Evolutionary conservation across 2,329 filamentous ascomycete genomes (phyloP).

Genomic region (Gaeumannomyces tritici): DNA sequence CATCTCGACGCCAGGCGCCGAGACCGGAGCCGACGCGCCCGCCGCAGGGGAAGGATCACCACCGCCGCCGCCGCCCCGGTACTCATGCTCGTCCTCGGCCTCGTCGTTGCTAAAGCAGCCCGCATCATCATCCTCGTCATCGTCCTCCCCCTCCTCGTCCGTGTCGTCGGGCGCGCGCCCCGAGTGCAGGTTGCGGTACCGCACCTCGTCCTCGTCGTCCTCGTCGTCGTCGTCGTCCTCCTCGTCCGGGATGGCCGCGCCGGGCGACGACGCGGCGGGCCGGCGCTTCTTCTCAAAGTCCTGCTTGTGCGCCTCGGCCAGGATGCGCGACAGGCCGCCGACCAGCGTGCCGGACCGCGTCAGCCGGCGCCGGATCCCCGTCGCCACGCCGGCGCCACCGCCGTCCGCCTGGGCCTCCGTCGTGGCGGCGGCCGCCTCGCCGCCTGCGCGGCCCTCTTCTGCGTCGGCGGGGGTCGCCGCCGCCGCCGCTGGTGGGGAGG

Average conservation of each 20-base stretch:
- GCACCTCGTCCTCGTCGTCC: conserved; percentile 9
- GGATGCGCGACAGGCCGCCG: conserved; percentile 35
- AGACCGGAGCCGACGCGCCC: neutral
- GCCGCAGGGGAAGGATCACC: neutral
- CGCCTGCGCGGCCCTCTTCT: conserved; percentile 1
- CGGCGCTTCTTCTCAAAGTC: conserved; percentile 77
- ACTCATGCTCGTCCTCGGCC: neutral
- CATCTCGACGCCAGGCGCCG: neutral
- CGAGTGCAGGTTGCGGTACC: conserved; percentile 1
- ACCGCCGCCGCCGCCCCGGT: neutral
- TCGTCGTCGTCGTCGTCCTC: conserved; percentile 3
- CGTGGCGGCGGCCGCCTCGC: neutral
- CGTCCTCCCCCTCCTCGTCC: neutral
- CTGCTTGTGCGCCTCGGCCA: conserved; percentile 77
- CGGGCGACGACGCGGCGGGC: conserved; percentile 12
- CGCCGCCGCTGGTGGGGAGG: neutral
- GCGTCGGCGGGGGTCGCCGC: neutral
- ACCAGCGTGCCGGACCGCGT: conserved; percentile 19
- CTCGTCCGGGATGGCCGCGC: neutral
- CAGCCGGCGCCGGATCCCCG: conserved; percentile 17
- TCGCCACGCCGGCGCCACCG: conserved; percentile 1
- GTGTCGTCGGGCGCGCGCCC: neutral
- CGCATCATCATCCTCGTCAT: neutral
- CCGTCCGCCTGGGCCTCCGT: conserved; percentile 3
- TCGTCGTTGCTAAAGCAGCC: neutral